These are phyloP conservation scores for Discostella stelligeroides DNA, from an alignment of 108 stramenopile species.

Conservation along the genomic window DNA sequence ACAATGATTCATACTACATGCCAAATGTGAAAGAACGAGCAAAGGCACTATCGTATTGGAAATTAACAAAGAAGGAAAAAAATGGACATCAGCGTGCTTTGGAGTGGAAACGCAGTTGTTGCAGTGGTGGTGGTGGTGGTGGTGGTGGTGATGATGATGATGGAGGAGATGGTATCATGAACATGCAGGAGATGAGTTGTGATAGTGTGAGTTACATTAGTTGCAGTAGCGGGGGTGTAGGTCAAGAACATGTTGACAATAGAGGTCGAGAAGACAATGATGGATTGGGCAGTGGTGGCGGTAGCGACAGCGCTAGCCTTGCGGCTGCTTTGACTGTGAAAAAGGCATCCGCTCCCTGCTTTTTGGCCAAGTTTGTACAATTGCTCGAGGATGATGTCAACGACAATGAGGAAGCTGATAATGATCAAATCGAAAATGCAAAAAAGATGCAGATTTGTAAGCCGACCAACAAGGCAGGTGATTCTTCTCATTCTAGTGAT, in stretches of 20 bases:
- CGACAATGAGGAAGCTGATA: background rate
- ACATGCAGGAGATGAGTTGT: background rate
- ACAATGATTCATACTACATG: conserved; percentile 16
- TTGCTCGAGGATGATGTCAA: background rate
- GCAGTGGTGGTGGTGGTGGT: conserved; percentile 5
- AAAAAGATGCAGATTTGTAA: background rate
- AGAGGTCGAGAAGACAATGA: background rate
- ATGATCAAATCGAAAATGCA: conserved; percentile 4
- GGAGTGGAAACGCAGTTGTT: conserved; percentile 11
- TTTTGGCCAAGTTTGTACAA: background rate
- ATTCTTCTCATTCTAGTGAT: background rate
- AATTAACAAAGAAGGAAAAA: conserved; percentile 17
- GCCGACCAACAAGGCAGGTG: background rate
- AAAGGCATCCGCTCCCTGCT: conserved; percentile 6
- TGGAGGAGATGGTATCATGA: background rate
- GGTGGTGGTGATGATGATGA: background rate
- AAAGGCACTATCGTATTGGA: conserved; percentile 26
- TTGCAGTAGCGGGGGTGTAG: background rate
- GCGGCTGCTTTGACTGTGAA: background rate
- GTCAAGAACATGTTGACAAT: background rate
- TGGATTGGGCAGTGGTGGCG: background rate
- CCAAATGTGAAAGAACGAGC: conserved; percentile 33
- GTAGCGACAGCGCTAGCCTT: background rate
- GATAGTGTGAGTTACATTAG: background rate
- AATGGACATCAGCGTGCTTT: conserved; percentile 26